Conservation (phyloP, 2,329 filamentous ascomycete species). For the Celoporthe dispersa region DNA sequence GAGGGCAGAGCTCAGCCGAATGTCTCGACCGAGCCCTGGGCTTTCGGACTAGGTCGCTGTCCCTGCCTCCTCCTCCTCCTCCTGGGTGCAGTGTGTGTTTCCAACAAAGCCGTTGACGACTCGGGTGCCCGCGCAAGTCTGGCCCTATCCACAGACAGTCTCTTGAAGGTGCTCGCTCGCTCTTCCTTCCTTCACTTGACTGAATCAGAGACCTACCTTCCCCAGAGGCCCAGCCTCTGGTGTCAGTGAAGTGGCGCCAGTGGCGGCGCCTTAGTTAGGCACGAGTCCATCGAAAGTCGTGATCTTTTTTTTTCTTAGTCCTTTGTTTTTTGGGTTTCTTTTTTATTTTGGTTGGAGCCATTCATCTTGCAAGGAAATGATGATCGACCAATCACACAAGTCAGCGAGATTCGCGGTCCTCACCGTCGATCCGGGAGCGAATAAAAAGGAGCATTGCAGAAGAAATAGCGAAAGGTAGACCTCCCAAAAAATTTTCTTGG, state of each 20-base stretch:
- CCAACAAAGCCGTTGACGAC: background rate
- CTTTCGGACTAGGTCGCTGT: background rate
- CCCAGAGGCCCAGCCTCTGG: background rate
- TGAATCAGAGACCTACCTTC: background rate
- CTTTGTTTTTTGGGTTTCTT: no score
- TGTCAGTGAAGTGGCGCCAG: background rate
- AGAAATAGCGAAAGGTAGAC: background rate
- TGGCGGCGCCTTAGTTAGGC: background rate
- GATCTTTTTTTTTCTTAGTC: background rate
- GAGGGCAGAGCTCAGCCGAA: background rate
- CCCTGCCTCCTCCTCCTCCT: background rate
- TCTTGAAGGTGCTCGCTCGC: background rate
- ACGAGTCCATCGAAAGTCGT: background rate
- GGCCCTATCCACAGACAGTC: background rate
- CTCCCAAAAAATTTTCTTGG: background rate
- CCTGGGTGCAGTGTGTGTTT: background rate
- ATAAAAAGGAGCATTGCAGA: background rate
- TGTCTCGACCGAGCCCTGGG: background rate
- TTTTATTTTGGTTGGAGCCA: background rate
- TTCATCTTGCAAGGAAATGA: background rate
- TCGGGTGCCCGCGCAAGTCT: background rate
- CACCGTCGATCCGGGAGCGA: background rate
- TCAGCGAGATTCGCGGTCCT: background rate
- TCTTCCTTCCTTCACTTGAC: background rate
- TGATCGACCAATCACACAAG: background rate